These are phyloP conservation scores for Leccinum variicolor DNA, from an alignment of 768 basidiomycete genomes.

Conservation along the genomic window DNA sequence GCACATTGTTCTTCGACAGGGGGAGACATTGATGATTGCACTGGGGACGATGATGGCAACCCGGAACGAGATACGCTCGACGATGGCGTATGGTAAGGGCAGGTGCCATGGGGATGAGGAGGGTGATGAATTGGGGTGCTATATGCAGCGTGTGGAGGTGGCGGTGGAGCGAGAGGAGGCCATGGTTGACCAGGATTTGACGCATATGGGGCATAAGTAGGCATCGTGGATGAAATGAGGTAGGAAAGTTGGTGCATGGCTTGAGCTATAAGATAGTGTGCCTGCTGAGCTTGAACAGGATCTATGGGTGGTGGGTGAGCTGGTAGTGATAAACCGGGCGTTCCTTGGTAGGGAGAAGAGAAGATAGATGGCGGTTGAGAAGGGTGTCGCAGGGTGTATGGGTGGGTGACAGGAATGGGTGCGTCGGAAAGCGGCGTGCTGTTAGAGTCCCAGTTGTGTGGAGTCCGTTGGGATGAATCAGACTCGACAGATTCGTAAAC, in stretches of 20 bases:
- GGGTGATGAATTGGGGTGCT: slow-evolving; percentile 10
- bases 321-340: slow-evolving; percentile 19
- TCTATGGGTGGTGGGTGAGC: slow-evolving; percentile 30
- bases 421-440: slow-evolving; percentile 11
- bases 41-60: slow-evolving; percentile 52
- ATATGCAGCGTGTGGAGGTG: slow-evolving; percentile 5
- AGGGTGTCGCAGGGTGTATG: slow-evolving; percentile 14
- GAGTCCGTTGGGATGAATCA: slow-evolving; percentile 1
- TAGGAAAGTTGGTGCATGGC: slow-evolving; percentile 42
- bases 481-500: slow-evolving; percentile 8
- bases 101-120: slow-evolving; percentile 17
- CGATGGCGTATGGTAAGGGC: slow-evolving; percentile 27
- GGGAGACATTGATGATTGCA: slow-evolving; percentile 38
- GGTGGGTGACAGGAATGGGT: slow-evolving; percentile 20
- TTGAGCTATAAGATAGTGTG: slow-evolving; percentile 36
- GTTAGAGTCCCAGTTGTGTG: slow-evolving; percentile 1
- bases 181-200: slow-evolving; percentile 22
- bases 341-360: slow-evolving; percentile 14
- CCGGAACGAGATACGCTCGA: slow-evolving; percentile 45
- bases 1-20: slow-evolving; percentile 31
- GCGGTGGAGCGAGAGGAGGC: slow-evolving; percentile 5
- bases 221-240: slow-evolving; percentile 32
- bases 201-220: slow-evolving; percentile 19
- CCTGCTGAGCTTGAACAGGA: slow-evolving; percentile 33
- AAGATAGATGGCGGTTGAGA: slow-evolving; percentile 17